Evolutionary conservation across 768 basidiomycete species (phyloP).

Genomic region (Suillus lakei): DNA sequence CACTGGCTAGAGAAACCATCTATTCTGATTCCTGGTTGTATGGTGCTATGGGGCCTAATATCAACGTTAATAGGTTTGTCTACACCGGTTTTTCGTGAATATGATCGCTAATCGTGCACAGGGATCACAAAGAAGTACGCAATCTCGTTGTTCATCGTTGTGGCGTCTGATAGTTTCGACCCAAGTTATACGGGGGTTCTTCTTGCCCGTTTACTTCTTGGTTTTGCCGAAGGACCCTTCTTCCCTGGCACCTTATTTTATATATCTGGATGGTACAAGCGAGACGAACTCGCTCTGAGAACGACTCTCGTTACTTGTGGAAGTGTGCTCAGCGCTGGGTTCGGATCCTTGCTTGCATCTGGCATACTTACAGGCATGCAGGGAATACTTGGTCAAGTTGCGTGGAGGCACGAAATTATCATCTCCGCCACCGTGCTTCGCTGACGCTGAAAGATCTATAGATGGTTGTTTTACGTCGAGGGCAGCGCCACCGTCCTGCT

Average conservation of each 20-base stretch:
- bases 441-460: neutral
- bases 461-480: conserved; percentile 35
- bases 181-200: conserved; percentile 26
- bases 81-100: neutral
- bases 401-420: conserved; percentile 41
- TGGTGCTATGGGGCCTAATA: conserved; percentile 42
- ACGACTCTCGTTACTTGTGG: conserved; percentile 41
- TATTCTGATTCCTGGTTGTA: conserved; percentile 27
- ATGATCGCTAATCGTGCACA: neutral
- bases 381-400: conserved; percentile 40
- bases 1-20: conserved; percentile 35
- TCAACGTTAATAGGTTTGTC: conserved; percentile 40
- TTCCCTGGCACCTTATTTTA: conserved; percentile 35
- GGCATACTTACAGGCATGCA: conserved; percentile 48
- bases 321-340: conserved; percentile 48
- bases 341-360: conserved; percentile 48
- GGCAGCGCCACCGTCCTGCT: conserved; percentile 38
- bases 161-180: neutral
- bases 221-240: conserved; percentile 40
- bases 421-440: too few species aligned
- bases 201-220: conserved; percentile 46
- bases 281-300: conserved; percentile 42
- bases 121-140: conserved; percentile 10
- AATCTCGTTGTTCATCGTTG: neutral
- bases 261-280: conserved; percentile 44